Evolutionary conservation across 805 yeast species (phyloP).

Genomic region (Starmerella stigmatis): DNA sequence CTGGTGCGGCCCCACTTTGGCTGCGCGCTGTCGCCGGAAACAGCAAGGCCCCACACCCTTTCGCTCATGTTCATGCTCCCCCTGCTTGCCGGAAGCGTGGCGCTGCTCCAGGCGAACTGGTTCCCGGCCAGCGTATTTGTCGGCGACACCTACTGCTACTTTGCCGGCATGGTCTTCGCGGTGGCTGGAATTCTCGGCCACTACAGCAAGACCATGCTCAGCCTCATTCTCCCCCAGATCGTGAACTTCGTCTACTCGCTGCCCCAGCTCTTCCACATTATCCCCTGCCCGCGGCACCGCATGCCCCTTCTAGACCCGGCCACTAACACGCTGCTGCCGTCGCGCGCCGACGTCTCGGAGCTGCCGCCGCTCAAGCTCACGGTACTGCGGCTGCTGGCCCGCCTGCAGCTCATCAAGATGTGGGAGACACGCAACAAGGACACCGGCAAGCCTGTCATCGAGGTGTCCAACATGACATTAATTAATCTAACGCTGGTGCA

Average conservation of each 20-base stretch:
- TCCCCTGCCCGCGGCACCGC: slow-evolving; percentile 94
- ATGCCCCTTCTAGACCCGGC: slow-evolving; percentile 62
- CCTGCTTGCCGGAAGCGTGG: slow-evolving; percentile 72
- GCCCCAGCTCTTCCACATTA: slow-evolving; percentile 80
- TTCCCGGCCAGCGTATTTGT: slow-evolving; percentile 90
- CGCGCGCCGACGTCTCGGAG: slow-evolving; percentile 33
- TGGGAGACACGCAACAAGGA: slow-evolving; percentile 24
- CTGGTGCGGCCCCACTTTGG: slow-evolving; percentile 27
- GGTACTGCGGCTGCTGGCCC: slow-evolving; percentile 40
- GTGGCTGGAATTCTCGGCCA: slow-evolving; percentile 94
- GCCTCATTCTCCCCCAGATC: slow-evolving; percentile 84
- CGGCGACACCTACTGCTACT: slow-evolving; percentile 96
- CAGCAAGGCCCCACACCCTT: slow-evolving; percentile 72
- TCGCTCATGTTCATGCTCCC: slow-evolving; percentile 75
- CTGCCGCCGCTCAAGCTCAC: slow-evolving; percentile 15
- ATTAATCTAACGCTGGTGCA: slow-evolving; percentile 74
- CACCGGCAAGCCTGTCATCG: slow-evolving; percentile 28
- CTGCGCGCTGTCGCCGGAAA: slow-evolving; percentile 36
- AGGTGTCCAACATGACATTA: slow-evolving; percentile 73
- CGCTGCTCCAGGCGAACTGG: slow-evolving; percentile 69
- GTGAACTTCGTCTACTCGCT: slow-evolving; percentile 78
- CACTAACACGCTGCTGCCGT: slow-evolving; percentile 69
- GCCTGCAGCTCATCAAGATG: slow-evolving; percentile 41
- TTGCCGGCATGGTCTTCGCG: slow-evolving; percentile 98
- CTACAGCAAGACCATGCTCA: slow-evolving; percentile 80